Base-by-base conservation (phyloP, 495 filamentous ascomycete genomes). In the Cryomyces minteri region DNA sequence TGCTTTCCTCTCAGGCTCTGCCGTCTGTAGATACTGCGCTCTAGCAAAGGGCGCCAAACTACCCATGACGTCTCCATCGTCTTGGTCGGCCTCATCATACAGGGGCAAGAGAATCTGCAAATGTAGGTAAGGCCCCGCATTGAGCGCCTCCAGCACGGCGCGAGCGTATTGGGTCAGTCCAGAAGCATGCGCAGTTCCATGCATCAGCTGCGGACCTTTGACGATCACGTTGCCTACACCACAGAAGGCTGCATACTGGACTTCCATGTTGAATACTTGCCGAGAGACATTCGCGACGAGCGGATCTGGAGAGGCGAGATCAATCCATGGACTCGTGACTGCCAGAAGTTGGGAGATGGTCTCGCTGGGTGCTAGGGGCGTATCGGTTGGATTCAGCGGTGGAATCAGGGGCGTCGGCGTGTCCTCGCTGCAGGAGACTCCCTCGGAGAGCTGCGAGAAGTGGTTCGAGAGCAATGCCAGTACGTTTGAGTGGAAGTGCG, bases 211-310 rank as follows among this genome's bases (percentile, higher is more conserved):
- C 1, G 88, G 90, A 4, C 85, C 84, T 4, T 77, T 77, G 31
- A 96, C 65, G 44, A 95, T 66, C 36, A 99, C 69, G 58, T 81
- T 92, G 18, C 75, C 76, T 48, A 87, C 70, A 11, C 90, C 90
- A 57, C 85, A 93, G 64, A 95, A 99, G 42, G 82, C 84, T 33
- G 90, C 92, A 61, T 95, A 99, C 18, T 82, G 79, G 12, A 96
- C 73, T 53, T 99, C 90, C 43, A 90, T 65, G 58, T 85, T 84
- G 41, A 99, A 63, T 2, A 94, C 84, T 57, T 94, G 87, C 31
- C 81, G 74, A 9, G 87, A 93, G 45, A 95, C 66, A 56, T 83
- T 77, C 2, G 83, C 74, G 47, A 94, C 77, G 48, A 83, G 51
- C 11, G 85, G 83, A 59, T 95, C 79, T 1, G 80, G 65, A 31